Evolutionary conservation across 176 grass and related monocot species (phyloP).

Genomic region (Triticum aestivum): IWGSC_CS_RefSeq_v2.1 NC_057801.1:240143024-240143523

Average conservation of each 20-base stretch:
- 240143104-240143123: constrained; percentile 33
- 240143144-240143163: constrained; percentile 36
- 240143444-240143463: constrained; percentile 34
- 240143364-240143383: neutral
- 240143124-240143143: constrained; percentile 36
- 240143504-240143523: neutral
- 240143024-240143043: constrained; percentile 70
- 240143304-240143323: neutral
- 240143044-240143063: constrained; percentile 79
- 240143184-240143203: constrained; percentile 49
- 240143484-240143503: neutral
- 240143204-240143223: constrained; percentile 46
- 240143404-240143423: constrained; percentile 43
- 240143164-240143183: constrained; percentile 47
- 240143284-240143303: neutral
- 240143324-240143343: too few species aligned
- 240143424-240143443: constrained; percentile 51
- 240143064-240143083: constrained; percentile 49
- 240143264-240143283: constrained; percentile 61
- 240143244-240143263: constrained; percentile 74
- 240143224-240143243: constrained; percentile 42
- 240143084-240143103: constrained; percentile 69
- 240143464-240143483: neutral
- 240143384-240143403: constrained; percentile 6
- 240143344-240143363: too few species aligned